phyloP scores from a whole-genome alignment of 192 early-diverging fungal species.

The Globomyces pollinis-pini region DNA sequence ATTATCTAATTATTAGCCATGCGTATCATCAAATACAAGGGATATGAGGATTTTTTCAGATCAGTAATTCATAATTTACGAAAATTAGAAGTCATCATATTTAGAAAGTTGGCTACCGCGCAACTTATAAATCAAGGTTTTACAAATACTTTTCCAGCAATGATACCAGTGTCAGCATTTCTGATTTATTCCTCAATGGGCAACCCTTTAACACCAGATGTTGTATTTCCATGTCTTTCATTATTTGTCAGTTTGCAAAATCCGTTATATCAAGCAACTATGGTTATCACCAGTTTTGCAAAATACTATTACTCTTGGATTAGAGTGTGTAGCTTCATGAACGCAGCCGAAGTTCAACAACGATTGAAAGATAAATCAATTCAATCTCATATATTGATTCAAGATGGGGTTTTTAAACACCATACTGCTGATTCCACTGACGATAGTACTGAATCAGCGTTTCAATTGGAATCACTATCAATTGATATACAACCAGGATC shows the following conservation, averaged over 20 bases:
- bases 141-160: not conserved
- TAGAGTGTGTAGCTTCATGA: too few species aligned
- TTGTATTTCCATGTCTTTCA: not conserved
- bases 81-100: not conserved
- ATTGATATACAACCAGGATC: conserved; percentile 24
- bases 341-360: too few species aligned
- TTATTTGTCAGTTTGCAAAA: not conserved
- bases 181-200: not conserved
- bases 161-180: not conserved
- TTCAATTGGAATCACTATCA: conserved; percentile 1
- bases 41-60: conserved; percentile 11
- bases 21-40: conserved; percentile 22
- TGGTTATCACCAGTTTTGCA: too few species aligned
- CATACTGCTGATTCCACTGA: too few species aligned
- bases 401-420: too few species aligned
- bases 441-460: too few species aligned
- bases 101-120: not conserved
- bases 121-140: not conserved
- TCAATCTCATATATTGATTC: too few species aligned
- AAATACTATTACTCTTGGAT: too few species aligned
- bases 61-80: not conserved
- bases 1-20: too few species aligned
- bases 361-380: too few species aligned
- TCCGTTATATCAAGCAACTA: too few species aligned
- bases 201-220: not conserved